These are phyloP conservation scores for Diutina scorzettiae DNA, from an alignment of 1,139 yeast species.

Conservation along the genomic window DNA sequence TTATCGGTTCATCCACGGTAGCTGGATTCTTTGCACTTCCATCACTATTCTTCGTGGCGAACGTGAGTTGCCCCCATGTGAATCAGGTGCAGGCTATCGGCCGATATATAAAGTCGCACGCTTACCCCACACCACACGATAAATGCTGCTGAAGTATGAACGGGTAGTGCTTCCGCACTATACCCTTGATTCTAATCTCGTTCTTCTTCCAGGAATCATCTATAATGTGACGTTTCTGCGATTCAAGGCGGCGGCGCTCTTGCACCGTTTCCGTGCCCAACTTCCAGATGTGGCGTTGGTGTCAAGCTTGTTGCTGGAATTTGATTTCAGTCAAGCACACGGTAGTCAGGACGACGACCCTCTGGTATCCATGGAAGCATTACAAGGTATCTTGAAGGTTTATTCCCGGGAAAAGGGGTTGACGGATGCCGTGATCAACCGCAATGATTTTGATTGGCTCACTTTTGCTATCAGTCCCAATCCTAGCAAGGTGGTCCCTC, in stretches of 20 bases:
- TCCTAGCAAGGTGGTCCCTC: constrained; percentile 22
- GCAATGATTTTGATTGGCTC: constrained; percentile 22
- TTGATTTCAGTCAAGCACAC: constrained; percentile 16
- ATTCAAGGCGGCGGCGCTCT: constrained; percentile 35
- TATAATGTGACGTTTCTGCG: constrained; percentile 43
- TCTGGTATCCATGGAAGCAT: constrained; percentile 23
- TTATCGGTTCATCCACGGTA: no score
- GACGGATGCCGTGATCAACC: constrained; percentile 7
- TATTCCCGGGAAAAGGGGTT: constrained; percentile 14
- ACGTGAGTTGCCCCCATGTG: no score
- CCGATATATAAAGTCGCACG: no score
- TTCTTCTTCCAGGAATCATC: constrained; percentile 48
- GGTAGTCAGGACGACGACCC: constrained; percentile 12
- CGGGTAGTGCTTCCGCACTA: constrained; percentile 27
- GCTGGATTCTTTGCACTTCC: no score
- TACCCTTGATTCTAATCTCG: constrained; percentile 32
- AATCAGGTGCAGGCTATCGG: no score
- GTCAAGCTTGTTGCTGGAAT: constrained; percentile 22
- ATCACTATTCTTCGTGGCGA: no score
- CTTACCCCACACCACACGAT: constrained; percentile 4
- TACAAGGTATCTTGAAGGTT: constrained; percentile 23
- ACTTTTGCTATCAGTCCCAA: constrained; percentile 32
- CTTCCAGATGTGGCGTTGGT: constrained; percentile 20
- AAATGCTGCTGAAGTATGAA: constrained; percentile 2
- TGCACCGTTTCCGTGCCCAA: constrained; percentile 25